Percentiles rank a stretch among this genome's conserved stretches.
These are phyloP conservation scores for Podospora australis DNA, from an alignment of 495 filamentous ascomycete genomes.

Conservation along the genomic window DNA sequence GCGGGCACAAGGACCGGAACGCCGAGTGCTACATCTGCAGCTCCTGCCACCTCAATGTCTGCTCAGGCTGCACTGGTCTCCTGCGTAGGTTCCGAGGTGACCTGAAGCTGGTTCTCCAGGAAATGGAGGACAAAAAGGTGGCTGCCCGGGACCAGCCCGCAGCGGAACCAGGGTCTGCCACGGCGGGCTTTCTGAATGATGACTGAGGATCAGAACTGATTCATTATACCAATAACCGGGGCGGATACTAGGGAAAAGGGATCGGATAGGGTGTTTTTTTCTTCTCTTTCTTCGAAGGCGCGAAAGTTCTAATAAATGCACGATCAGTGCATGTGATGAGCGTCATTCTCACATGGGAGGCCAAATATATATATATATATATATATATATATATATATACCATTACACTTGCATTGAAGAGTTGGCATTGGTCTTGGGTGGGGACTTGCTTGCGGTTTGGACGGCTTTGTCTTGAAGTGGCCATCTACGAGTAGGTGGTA, in stretches of 20 bases:
- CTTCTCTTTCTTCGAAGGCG: no score
- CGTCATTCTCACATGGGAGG: no score
- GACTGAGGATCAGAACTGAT: not conserved
- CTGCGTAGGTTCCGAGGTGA: slow-evolving; percentile 16
- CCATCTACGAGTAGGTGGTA: no score
- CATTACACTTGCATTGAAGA: no score
- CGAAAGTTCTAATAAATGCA: no score
- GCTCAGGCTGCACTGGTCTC: slow-evolving; percentile 9
- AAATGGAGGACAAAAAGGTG: slow-evolving; percentile 9
- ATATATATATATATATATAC: no score
- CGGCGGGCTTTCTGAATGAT: not conserved
- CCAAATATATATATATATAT: no score
- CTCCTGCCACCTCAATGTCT: slow-evolving; percentile 23
- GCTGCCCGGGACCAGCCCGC: not conserved
- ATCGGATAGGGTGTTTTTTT: no score
- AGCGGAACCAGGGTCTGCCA: not conserved
- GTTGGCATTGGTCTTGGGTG: no score
- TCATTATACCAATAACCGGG: not conserved
- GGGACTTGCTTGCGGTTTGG: no score
- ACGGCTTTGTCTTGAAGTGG: no score
- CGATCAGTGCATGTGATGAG: no score
- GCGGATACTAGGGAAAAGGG: not conserved
- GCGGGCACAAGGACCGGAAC: slow-evolving; percentile 22
- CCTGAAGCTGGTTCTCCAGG: slow-evolving; percentile 11
- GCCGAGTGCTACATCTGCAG: slow-evolving; percentile 25